Evolutionary conservation across 306 rosid species (phyloP).

Genomic region (Cucurbita maxima): DNA sequence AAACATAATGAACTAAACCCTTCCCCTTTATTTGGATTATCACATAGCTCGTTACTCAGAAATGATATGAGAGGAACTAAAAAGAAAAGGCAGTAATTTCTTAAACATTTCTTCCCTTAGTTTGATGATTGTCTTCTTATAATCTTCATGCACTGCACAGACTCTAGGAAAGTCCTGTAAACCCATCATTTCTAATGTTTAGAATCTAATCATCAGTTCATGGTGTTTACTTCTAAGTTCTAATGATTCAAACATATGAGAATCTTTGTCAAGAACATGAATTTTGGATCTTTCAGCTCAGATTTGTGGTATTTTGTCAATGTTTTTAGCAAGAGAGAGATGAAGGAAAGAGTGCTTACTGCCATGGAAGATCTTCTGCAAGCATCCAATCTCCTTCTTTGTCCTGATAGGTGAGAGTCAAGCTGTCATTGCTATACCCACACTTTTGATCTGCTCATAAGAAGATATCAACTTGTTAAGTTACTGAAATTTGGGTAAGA

Average conservation of each 20-base stretch:
- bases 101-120: not conserved
- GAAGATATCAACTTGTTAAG: not conserved
- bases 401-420: constrained; percentile 42
- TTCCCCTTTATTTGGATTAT: not conserved
- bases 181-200: not conserved
- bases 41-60: not conserved
- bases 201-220: not conserved
- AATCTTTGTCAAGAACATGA: not conserved
- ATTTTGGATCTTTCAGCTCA: not conserved
- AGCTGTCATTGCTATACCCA: constrained; percentile 16
- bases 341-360: constrained; percentile 20
- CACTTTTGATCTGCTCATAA: constrained; percentile 22
- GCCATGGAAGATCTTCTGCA: constrained; percentile 66
- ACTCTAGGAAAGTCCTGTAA: constrained; percentile 22
- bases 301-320: not conserved
- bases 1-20: not conserved
- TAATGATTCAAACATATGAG: not conserved
- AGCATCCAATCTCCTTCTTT: constrained; percentile 57
- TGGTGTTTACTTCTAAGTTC: not conserved
- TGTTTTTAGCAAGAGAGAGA: not conserved
- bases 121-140: constrained; percentile 10
- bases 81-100: not conserved
- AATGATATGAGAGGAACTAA: not conserved
- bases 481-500: not conserved
- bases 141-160: constrained; percentile 26